phyloP scores from a whole-genome alignment of 176 grass and related monocot genomes.

The Zea luxurians region DNA sequence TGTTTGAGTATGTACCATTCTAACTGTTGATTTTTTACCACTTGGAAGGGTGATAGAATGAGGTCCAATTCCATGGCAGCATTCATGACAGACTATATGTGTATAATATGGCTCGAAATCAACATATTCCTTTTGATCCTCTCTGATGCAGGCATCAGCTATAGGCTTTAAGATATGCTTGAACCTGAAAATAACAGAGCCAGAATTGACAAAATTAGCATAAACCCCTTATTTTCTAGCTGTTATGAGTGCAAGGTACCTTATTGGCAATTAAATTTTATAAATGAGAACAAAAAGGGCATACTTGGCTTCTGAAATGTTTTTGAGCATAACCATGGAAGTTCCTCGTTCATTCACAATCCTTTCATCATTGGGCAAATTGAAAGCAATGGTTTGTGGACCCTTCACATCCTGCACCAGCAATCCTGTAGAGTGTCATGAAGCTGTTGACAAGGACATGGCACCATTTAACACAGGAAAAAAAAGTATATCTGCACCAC shows the following conservation, averaged over 20 bases:
- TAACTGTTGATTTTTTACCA: conserved; percentile 85
- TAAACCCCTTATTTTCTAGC: conserved; percentile 2
- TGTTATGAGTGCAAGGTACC: neutral
- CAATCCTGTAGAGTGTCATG: conserved; percentile 28
- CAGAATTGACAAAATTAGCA: conserved; percentile 32
- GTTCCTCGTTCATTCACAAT: conserved; percentile 93
- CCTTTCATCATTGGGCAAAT: conserved; percentile 96
- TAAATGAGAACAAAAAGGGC: conserved; percentile 16
- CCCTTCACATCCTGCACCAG: conserved; percentile 90
- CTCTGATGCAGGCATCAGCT: conserved; percentile 77
- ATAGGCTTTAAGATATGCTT: conserved; percentile 85
- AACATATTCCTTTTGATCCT: conserved; percentile 77
- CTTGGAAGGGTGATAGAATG: conserved; percentile 85
- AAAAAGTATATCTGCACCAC: neutral
- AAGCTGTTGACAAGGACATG: conserved; percentile 6
- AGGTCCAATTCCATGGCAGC: conserved; percentile 98
- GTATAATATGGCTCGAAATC: conserved; percentile 94
- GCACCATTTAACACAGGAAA: neutral
- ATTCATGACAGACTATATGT: conserved; percentile 93
- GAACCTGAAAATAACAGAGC: conserved; percentile 58
- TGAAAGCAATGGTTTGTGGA: conserved; percentile 95
- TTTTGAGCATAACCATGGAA: conserved; percentile 98
- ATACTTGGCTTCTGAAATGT: conserved; percentile 97
- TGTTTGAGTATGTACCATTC: conserved; percentile 59
- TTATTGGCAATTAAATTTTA: neutral